Base-by-base conservation (phyloP, 768 basidiomycete genomes). In the Suillus decipiens region DNA sequence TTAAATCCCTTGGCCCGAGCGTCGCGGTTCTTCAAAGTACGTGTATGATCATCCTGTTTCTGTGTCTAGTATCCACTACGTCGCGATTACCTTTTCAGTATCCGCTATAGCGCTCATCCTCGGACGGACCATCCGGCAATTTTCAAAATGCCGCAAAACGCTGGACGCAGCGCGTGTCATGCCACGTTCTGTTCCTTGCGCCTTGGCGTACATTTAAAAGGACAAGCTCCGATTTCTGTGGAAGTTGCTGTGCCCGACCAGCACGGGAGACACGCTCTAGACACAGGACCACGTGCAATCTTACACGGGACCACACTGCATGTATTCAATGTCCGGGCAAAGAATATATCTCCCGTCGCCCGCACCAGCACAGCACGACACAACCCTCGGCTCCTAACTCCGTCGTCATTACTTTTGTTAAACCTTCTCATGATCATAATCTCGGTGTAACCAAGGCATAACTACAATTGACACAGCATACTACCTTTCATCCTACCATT, bases 41-140 rank as follows among this genome's bases (percentile, higher is more conserved):
- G 6, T 39, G 15, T 15, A 36, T 14, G 34, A 36, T 22, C 5
- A n/a, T 34, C 33, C 19, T 54, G 33, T 34, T n/a, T 36, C 11
- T 36, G 33, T 56, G 55, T 56, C 37, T 5, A 39, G 33, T 56
- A 37, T 56, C 37, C 10, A 39, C 4, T 39, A 17, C 24, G 15
- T 24, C 15, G 8, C 22, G 17, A 10, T n/a, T 12, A 9, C 19
- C 31, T 31, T 31, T 51, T 9, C 31, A 51, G 50, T 19, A 31
- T 51, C 15, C 3, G 50, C 28, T 51, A 19, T 19, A 33, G 8
- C 24, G 9, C 17, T 19, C 24, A 24, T 14, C 1, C 37, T 39
- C 55, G 55, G 55, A 31, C 56, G 56, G 56, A 57, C 28, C 56
- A 57, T 57, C 56, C 39, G 56, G 56, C 6, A 11, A 41, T 11